Base-by-base conservation (phyloP, 345 rosid genomes). In the Sonneratia caseolaris region DNA sequence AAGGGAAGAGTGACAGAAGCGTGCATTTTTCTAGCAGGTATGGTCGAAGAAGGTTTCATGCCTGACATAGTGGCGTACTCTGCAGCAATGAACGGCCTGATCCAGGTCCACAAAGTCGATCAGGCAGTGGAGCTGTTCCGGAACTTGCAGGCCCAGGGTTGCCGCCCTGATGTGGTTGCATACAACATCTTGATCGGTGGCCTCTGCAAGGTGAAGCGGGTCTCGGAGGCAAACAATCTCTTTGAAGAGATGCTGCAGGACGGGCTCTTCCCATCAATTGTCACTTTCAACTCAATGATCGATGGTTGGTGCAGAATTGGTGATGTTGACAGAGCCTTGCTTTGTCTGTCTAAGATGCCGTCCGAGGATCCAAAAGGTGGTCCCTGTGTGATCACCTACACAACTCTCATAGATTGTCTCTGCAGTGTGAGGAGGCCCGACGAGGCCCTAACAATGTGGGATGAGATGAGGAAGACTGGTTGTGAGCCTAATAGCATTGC, bases 301-400 rank as follows among this genome's bases (percentile, higher is more conserved):
- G 92, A 88, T 81, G 97, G 97, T 59, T 88, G 88, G 85, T 93
- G 98, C 83, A 87, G 88, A 77, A 86, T 71, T 66, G 90, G 85
- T 66, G 77, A 79, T 70, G 74, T 87, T 45, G 86, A 86, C 40
- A 77, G 73, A 40, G 94, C 91, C 32, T 57, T 85, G 84, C 79
- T 77, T 72, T 93, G 74, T 80, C 79, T 91, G 64, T 85, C 81
- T 70, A 78, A 72, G 72, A 88, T 93, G 86, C 70, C 19, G 32
- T 27, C 38, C 48, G 36, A 88, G 65, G 70, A 9, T 47, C 51
- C 77, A 84, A 66, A 88, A 85, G 73, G 79, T 82, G 70, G 37
- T 35, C 94, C 97, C 73, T 82, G 87, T 83, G 96, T 86, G 77
- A 78, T 86, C 73, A 89, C 89, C 14, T 93, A 89, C 75, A 82